Evolutionary conservation across 352 stramenopile species (phyloP), one percentile per base, ranked within the genome.

Genomic region (Phytopythium sindhum): DNA sequence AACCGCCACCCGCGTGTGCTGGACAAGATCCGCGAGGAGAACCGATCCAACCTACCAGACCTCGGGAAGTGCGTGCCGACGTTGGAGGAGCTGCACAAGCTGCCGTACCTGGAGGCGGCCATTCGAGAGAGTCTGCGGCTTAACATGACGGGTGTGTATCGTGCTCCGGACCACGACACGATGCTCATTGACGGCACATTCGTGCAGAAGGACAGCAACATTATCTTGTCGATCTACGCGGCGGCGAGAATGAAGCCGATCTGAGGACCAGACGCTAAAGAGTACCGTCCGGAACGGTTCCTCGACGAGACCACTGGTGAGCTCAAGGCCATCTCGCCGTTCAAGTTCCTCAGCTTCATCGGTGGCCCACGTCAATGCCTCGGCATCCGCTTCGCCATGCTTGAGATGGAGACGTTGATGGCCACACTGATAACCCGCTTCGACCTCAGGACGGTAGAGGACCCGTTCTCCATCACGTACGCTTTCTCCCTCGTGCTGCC

Each of bases 311-410:
- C 41, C 4, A 85, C 74, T 0, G 68, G 72, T 14, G 72, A 72
- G 28, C 70, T 87, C 51, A 57, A 74, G 28, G 57, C 74, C 1
- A 21, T 60, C 1, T 84, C 79, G n/a, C 57, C 70, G 0, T 85
- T 81, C 65, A 78, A 90, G 58, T 91, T 90, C 61, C 79, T 75
- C 15, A 73, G 74, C 12, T 95, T 96, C 68, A 78, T 87, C 33
- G 81, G 73, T 6, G 88, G 88, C 0, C 80, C 69, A 11, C 83
- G 84, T 48, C 78, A 72, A 42, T 96, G 88, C 55, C 66, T 94
- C 8, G 88, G 88, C 42, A 75, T 77, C 48, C 73, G 63, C 31
- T 73, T 92, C 29, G 78, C 81, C 6, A 84, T 92, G 69, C 39
- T 92, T n/a, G 79, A 92, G 72, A 86, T 89, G 71, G 89, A 90